Evolutionary conservation across 148 eudicot genomes (phyloP).

Genomic region (Amaranthus palmeri): DNA sequence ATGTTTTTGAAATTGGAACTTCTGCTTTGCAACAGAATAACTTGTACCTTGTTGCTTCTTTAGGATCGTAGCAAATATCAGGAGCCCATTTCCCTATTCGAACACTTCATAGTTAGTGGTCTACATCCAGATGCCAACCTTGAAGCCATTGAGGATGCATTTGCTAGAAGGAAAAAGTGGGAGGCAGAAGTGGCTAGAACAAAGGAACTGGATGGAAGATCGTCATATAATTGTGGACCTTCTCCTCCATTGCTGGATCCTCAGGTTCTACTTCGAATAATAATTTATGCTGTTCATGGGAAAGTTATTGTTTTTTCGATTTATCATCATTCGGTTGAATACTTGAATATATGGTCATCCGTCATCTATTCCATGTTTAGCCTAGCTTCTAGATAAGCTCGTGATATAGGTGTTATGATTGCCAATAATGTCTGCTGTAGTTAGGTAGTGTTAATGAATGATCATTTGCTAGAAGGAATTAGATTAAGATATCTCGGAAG

Average conservation of each 20-base stretch:
- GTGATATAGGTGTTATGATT: too few species aligned
- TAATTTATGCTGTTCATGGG: background rate
- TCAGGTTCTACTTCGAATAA: slow-evolving; percentile 48
- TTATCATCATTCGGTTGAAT: background rate
- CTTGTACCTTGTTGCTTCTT: slow-evolving; percentile 25
- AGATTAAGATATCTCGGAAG: too few species aligned
- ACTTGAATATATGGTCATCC: too few species aligned
- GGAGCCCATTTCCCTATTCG: slow-evolving; percentile 81
- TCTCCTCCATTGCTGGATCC: slow-evolving; percentile 68
- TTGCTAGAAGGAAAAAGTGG: slow-evolving; percentile 70
- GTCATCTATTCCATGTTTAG: too few species aligned
- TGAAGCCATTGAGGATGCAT: slow-evolving; percentile 72
- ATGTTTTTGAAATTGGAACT: background rate
- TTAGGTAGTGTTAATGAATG: too few species aligned
- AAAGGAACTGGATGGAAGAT: slow-evolving; percentile 33
- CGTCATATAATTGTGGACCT: slow-evolving; percentile 36
- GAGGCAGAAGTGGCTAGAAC: slow-evolving; percentile 45
- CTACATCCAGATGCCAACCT: slow-evolving; percentile 84
- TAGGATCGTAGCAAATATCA: slow-evolving; percentile 63
- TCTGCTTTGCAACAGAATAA: slow-evolving; percentile 4
- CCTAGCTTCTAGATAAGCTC: too few species aligned
- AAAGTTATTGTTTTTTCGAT: background rate
- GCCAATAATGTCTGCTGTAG: too few species aligned
- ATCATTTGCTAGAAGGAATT: too few species aligned
- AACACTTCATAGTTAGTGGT: slow-evolving; percentile 85